Base-by-base conservation (phyloP, 805 yeast species). In the Kregervanrija pseudodelftensis region DNA sequence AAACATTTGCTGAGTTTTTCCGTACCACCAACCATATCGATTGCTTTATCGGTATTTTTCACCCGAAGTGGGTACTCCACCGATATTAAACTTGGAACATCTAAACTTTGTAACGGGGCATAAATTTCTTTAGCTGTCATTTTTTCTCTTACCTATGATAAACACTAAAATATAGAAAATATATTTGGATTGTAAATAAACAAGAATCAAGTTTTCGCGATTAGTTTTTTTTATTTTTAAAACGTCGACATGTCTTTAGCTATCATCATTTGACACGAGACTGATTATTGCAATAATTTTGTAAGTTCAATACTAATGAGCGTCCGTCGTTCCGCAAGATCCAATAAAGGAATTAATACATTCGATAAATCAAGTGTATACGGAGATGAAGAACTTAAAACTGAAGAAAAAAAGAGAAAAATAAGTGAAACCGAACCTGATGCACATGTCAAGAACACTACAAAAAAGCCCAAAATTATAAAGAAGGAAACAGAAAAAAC, bases 1-100 rank as follows among this genome's bases (percentile, higher is more conserved):
- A 76, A 68, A 10, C 71, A 74, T 41, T 61, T 56, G 8, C 67
- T 51, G 14, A 78, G 65, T 42, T 64, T 63, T 9, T 65, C 62
- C 28, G 60, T 62, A 0, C 91, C 93, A 8, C 93, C 93, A 43
- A 85, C 74, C 79, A 83, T 76, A 5, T 63, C 61, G 10, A 89
- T 61, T 0, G 95, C 95, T 40, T 70, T 73, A 14, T 71, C 73
- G 0, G 76, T 65, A 57, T 89, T 73, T 34, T 72, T 70, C 8
- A 90, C 90, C 13, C 73, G 70, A 30, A 88, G 64, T 0, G 97
- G 97, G 47, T 84, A 72, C 57, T 90, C 97, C 13, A 90, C 74
- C 2, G 90, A 76, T 4, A 85, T 72, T 17, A 79, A 79, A 53
- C 80, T 79, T 8, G 95, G 93, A 1, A 85, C 71, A 52, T 85